Evolutionary conservation across 2,329 filamentous ascomycete genomes (phyloP), one percentile per base, ranked within the genome.

Genomic region (Xylaria arbuscula): DNA sequence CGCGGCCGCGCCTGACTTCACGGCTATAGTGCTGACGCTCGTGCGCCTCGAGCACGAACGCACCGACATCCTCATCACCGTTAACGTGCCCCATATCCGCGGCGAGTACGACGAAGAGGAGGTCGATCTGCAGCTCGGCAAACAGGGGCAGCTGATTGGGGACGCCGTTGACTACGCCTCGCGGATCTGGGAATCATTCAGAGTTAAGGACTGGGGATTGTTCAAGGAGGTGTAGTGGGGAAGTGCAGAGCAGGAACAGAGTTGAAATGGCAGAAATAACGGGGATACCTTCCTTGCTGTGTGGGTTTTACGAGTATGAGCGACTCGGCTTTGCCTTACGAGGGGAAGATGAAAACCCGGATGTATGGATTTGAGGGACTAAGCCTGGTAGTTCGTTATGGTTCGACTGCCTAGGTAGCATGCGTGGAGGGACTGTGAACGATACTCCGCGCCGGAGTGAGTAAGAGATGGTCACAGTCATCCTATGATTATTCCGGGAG

Each of bases 31-130:
- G 72, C 85, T 97, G 72, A 88, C 93, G 17, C 84, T 98, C 48
- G 82, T 98, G 65, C 87, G 95, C 17, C 84, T 98, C 55, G 90
- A 90, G 80, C 86, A 88, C 75, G 86, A 94, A 77, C 85, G 84
- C 66, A 95, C 94, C 0, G 95, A 98, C 80, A 82, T 98, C 47
- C 83, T 97, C 55, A 89, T 97, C 70, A 92, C 92, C 48, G 88
- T 97, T 77, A 98, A 97, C 80, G 92, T 97, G 56, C 95, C 94
- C 34, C 91, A 96, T 77, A 90, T 93, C 73, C 86, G 88, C 73
- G 90, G 90, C 70, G 88, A 92, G 78, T 93, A 93, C 77, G 85
- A 90, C 74, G 88, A 90, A 79, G 90, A 91, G 9, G 90, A 93
- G 38, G 88, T 95, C 17, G 88, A 93, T 76, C 81, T 90, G 64